phyloP scores from a whole-genome alignment of 495 filamentous ascomycete genomes.

The Thozetella sp. region DNA sequence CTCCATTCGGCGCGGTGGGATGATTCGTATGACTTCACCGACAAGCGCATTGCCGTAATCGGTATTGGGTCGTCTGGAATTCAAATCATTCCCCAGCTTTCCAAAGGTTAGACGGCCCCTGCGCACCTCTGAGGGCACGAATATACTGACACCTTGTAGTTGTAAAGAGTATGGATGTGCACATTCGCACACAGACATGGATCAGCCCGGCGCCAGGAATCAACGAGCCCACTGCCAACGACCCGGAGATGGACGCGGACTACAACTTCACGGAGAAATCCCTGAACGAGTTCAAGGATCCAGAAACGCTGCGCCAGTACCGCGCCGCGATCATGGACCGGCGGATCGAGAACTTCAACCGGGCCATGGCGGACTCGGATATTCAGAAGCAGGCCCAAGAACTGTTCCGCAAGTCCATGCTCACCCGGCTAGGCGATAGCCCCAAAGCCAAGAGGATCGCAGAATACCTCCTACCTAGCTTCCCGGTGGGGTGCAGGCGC shows the following conservation, averaged over 20 bases:
- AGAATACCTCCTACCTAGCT: background rate
- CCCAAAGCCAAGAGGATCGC: background rate
- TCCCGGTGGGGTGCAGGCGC: conserved; percentile 44
- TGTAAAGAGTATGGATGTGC: conserved; percentile 2
- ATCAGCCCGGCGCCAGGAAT: background rate
- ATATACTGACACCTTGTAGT: background rate
- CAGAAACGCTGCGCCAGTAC: background rate
- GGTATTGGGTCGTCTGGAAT: conserved; percentile 48
- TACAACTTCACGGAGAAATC: background rate
- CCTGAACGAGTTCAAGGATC: background rate
- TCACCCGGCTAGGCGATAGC: background rate
- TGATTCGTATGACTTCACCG: conserved; percentile 33
- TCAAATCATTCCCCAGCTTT: conserved; percentile 40
- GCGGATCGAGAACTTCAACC: background rate
- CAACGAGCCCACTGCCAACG: conserved; percentile 1
- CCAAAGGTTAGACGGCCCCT: background rate
- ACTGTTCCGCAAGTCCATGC: background rate
- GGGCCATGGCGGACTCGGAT: conserved; percentile 1
- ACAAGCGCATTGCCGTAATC: conserved; percentile 45
- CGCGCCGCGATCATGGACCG: conserved; percentile 1
- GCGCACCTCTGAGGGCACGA: background rate
- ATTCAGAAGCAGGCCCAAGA: background rate
- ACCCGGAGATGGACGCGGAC: background rate
- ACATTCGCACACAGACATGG: conserved; percentile 1
- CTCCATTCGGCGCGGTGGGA: conserved; percentile 50